Evolutionary conservation across 2,329 filamentous ascomycete species (phyloP), one percentile per base, ranked within the genome.

Genomic region (Orbilia oligospora): DNA sequence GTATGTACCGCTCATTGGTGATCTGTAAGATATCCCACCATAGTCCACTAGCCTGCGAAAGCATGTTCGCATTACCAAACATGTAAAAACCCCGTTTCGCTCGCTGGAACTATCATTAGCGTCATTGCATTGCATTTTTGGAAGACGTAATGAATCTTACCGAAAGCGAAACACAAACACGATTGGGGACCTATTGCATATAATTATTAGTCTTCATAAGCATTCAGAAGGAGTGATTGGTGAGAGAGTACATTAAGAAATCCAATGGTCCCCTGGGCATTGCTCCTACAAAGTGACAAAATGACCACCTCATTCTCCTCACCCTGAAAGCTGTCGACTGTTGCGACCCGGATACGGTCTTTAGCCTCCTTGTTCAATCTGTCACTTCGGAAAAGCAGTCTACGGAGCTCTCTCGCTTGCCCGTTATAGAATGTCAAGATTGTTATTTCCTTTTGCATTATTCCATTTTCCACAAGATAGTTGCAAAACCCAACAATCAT

Each of bases 371-470:
- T 83, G 79, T n/a, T 83, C 81, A 78, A 68, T 49, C 70, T 86
- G 84, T 81, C 49, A 46, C 85, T 82, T 18, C 82, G 80, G 10
- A 84, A 83, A 2, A 91, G 83, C 5, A 85, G 83, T 14, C 85
- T 86, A 0, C 90, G 81, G 1, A 97, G 87, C 1, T 87, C 85
- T 80, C 91, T 91, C 53, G 91, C 88, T 82, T 97, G 94, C 0
- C 92, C 94, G 51, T 92, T 93, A 86, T 97, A 97, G 82, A 96
- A 97, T 0, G 93, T 95, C 63, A 97, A 84, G 2, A 97, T 86
- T 0, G 93, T 97, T 71, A 97, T 94, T 5, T 91, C 86, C 0
- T 85, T 83, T 0, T 88, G 83, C 0, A 85, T 81, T 0, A 91
- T 85, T 0, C 91, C 91, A 79, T 94, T 95, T 75, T 89, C 85